These are phyloP conservation scores for Tulasnella sp. DNA, from an alignment of 768 basidiomycete species.

Conservation along the genomic window DNA sequence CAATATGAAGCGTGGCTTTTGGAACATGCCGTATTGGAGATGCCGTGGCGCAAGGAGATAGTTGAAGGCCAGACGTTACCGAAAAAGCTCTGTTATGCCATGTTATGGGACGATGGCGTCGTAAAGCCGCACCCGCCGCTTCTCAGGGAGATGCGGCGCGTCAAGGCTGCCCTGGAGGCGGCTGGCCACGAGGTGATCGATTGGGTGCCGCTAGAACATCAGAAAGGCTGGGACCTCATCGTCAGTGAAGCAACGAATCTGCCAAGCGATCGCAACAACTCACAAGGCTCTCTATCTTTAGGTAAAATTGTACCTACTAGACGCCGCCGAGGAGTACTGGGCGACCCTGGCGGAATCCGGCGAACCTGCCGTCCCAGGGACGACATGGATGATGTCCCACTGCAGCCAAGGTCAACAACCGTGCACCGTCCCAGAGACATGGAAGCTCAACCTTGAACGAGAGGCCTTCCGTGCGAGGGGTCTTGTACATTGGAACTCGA, in stretches of 20 bases:
- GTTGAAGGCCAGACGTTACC: conserved; percentile 33
- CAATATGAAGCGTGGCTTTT: conserved; percentile 37
- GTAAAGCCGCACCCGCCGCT: conserved; percentile 43
- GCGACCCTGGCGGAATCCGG: conserved; percentile 27
- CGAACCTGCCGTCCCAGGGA: conserved; percentile 35
- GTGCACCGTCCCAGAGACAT: conserved; percentile 35
- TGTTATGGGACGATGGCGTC: conserved; percentile 43
- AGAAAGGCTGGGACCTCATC: conserved; percentile 38
- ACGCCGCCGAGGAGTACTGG: conserved; percentile 39
- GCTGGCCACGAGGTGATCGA: conserved; percentile 45
- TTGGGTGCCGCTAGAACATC: conserved; percentile 39
- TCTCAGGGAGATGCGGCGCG: conserved; percentile 31
- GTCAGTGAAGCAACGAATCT: too few relatives aligned
- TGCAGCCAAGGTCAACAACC: conserved; percentile 29
- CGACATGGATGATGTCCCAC: conserved; percentile 36
- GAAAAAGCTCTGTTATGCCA: conserved; percentile 34
- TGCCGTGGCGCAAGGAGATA: conserved; percentile 38
- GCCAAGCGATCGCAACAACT: not conserved
- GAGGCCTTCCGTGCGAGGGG: conserved; percentile 34
- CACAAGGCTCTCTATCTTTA: conserved; percentile 18
- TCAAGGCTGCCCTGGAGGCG: conserved; percentile 32
- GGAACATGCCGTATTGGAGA: conserved; percentile 39
- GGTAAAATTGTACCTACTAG: conserved; percentile 40
- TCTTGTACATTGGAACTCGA: conserved; percentile 38
- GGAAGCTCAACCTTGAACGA: conserved; percentile 36